phyloP scores from a whole-genome alignment of 148 eudicot species.

The Diospyros kaki region DNA sequence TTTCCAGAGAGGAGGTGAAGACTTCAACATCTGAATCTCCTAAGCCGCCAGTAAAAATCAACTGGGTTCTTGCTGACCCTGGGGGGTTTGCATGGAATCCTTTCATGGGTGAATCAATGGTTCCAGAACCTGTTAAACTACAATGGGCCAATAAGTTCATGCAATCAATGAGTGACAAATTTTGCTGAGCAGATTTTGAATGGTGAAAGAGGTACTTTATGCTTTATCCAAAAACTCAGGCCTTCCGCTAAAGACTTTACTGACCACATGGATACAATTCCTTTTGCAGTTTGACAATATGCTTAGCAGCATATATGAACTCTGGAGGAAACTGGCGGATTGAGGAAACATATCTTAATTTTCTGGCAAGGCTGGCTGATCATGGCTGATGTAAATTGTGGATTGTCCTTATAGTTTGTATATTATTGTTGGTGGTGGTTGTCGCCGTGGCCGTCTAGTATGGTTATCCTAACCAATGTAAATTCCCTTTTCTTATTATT shows the following conservation, averaged over 20 bases:
- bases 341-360: neutral
- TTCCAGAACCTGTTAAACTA: constrained; percentile 34
- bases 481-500: neutral
- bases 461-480: constrained; percentile 6
- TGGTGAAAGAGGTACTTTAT: constrained; percentile 9
- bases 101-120: constrained; percentile 23
- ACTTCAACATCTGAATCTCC: constrained; percentile 19
- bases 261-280: neutral
- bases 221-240: neutral
- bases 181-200: neutral
- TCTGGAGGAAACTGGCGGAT: neutral
- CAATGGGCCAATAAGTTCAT: constrained; percentile 34
- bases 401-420: neutral
- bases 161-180: constrained; percentile 14
- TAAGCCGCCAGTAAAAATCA: constrained; percentile 35
- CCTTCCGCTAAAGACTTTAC: too few relatives aligned
- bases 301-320: neutral
- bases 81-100: constrained; percentile 37
- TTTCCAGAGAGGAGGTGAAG: constrained; percentile 11
- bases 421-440: too few relatives aligned
- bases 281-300: constrained; percentile 12
- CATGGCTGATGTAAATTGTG: neutral
- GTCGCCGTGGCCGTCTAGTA: neutral
- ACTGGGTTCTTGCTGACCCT: constrained; percentile 42
- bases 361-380: neutral